A percentile compares a stretch with the other conserved stretches of the same genome.
Evolutionary conservation across 2,329 filamentous ascomycete species (phyloP).

Genomic region (Cordyceps militaris): DNA sequence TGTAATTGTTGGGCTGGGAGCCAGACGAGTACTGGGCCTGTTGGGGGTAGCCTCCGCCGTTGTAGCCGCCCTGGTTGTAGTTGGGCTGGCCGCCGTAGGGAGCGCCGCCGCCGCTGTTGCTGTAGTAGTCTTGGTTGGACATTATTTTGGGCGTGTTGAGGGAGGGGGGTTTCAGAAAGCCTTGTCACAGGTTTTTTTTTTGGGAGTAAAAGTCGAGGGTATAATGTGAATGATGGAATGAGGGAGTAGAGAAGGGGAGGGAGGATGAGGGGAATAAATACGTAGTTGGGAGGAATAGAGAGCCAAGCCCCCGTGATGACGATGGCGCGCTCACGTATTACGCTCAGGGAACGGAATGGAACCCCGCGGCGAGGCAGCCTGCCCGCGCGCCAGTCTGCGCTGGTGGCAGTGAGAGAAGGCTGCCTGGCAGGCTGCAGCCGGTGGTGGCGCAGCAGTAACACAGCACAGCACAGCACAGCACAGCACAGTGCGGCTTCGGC

Average conservation of each 20-base stretch:
- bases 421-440: no score
- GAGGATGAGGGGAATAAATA: neutral
- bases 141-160: slow-evolving; percentile 18
- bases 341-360: neutral
- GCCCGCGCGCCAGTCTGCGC: no score
- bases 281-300: no score
- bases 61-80: slow-evolving; percentile 1
- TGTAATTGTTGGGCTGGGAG: slow-evolving; percentile 1
- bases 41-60: slow-evolving; percentile 16
- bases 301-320: neutral
- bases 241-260: neutral
- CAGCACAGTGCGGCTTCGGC: no score
- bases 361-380: neutral
- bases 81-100: slow-evolving; percentile 7
- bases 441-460: no score
- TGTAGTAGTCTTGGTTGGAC: slow-evolving; percentile 34
- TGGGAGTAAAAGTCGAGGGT: neutral
- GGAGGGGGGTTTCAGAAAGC: neutral
- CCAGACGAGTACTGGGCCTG: slow-evolving; percentile 6
- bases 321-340: neutral
- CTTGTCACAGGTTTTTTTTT: neutral
- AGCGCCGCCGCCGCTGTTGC: slow-evolving; percentile 20
- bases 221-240: neutral
- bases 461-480: no score
- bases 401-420: neutral